Evolutionary conservation across 495 filamentous ascomycete genomes (phyloP), one percentile per base, ranked within the genome.

Genomic region (Aspergillus coremiiformis): DNA sequence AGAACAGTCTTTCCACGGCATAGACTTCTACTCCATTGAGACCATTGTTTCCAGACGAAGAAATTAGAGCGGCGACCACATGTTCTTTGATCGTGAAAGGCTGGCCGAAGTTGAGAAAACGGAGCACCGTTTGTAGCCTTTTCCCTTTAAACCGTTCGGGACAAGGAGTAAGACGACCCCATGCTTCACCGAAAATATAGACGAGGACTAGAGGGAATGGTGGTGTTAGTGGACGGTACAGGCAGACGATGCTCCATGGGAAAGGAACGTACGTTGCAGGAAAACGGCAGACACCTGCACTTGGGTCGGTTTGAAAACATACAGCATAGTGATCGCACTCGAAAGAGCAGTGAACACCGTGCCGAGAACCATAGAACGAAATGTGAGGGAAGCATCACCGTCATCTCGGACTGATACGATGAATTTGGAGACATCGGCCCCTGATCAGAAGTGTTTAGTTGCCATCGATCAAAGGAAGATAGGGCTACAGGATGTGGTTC

Each of bases 241-340:
- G 12, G 2, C 32, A 35, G 7, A 3, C 12, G n/a, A n/a, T n/a
- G 8, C 12, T 12, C 5, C 0, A n/a, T n/a, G 32, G 12, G 12
- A 14, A n/a, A 35, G n/a, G 14, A 5, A 27, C 61, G 23, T 58
- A 66, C 64, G 43, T 44, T 66, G 64, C 27, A 66, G 37, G 24
- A 66, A 66, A 11, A 56, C 49, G 1, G 56, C 49, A 3, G 64
- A 66, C 11, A 66, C 64, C 47, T 54, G 49, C 32, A 58, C 51
- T 42, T 57, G 47, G 24, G 27, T 43, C 4, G 64, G 64, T 45
- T 66, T 66, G 56, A 66, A 66, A 29, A 48, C 47, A 35, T 66
- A 66, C 14, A 66, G 59, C 56, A 66, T 66, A 5, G 64, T 66
- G 33, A 66, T 66, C 4, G 63, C 64, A 47, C 64, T 66, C 4